These are phyloP conservation scores for Roridomyces roridus DNA, from an alignment of 768 basidiomycete species.

Conservation along the genomic window DNA sequence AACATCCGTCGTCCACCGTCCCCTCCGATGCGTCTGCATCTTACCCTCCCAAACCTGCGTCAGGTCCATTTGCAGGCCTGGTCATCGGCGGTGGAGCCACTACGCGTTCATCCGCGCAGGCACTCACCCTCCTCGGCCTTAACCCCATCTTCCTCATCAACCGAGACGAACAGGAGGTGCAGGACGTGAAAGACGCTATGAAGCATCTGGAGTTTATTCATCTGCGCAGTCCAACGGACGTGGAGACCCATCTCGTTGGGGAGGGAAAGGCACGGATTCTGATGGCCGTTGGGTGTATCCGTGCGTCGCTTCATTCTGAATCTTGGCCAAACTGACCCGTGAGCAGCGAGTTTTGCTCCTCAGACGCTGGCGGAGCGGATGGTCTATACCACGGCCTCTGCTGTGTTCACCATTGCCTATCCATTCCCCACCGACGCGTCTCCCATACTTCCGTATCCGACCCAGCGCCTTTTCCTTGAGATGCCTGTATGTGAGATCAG, in stretches of 20 bases:
- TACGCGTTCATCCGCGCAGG: constrained; percentile 45
- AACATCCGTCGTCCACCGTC: constrained; percentile 27
- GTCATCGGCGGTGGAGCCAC: constrained; percentile 47
- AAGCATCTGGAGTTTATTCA: constrained; percentile 36
- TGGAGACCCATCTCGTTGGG: constrained; percentile 34
- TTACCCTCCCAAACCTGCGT: constrained; percentile 5
- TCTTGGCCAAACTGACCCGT: background rate
- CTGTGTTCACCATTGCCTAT: constrained; percentile 39
- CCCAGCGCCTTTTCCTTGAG: constrained; percentile 38
- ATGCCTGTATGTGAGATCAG: constrained; percentile 33
- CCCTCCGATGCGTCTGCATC: constrained; percentile 26
- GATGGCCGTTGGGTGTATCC: constrained; percentile 44
- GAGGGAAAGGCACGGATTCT: constrained; percentile 30
- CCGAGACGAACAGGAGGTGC: constrained; percentile 38
- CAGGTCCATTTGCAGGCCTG: constrained; percentile 32
- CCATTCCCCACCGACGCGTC: constrained; percentile 16
- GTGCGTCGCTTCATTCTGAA: constrained; percentile 21
- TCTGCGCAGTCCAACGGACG: constrained; percentile 35
- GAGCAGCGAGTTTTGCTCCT: constrained; percentile 33
- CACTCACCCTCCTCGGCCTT: constrained; percentile 58
- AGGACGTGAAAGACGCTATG: constrained; percentile 32
- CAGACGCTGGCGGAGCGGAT: constrained; percentile 35
- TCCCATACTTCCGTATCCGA: constrained; percentile 33
- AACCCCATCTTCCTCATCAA: constrained; percentile 49
- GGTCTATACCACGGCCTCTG: constrained; percentile 39